Conservation (phyloP, 768 basidiomycete species). For the Heimioporus sp. region DNA sequence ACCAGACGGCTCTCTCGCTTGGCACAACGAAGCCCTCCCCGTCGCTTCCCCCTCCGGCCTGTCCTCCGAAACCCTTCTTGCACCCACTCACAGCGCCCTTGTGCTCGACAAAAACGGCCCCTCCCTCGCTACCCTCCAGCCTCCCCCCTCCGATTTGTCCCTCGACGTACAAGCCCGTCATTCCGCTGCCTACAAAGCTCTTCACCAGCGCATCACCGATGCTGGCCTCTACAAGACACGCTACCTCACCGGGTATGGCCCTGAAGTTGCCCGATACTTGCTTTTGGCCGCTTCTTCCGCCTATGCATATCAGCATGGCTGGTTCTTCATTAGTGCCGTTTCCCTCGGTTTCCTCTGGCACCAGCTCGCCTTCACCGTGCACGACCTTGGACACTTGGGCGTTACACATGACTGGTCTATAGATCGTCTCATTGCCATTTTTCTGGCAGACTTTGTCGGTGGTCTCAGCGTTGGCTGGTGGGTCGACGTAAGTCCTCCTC, state of each 20-base stretch:
- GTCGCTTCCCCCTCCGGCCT: conserved; percentile 32
- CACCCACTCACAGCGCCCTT: conserved; percentile 39
- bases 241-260: conserved; percentile 85
- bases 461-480: conserved; percentile 98
- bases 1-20: conserved; percentile 42
- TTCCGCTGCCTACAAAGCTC: conserved; percentile 73
- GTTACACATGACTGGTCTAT: conserved; percentile 83
- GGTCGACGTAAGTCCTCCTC: conserved; percentile 75
- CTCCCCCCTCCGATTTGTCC: conserved; percentile 54
- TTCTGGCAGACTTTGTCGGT: conserved; percentile 84
- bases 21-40: conserved; percentile 63
- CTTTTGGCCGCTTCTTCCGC: conserved; percentile 59
- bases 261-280: conserved; percentile 78
- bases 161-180: conserved; percentile 60
- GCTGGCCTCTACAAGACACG: conserved; percentile 86
- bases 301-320: conserved; percentile 57
- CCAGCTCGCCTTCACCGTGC: conserved; percentile 87
- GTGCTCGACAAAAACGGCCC: conserved; percentile 34
- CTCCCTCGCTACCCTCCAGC: conserved; percentile 45
- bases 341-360: conserved; percentile 92
- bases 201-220: conserved; percentile 70
- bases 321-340: conserved; percentile 73
- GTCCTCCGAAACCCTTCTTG: conserved; percentile 63
- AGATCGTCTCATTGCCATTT: conserved; percentile 77
- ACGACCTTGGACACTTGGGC: conserved; percentile 94